phyloP scores from a whole-genome alignment of 345 rosid genomes.

The Syzygium jambos region DNA sequence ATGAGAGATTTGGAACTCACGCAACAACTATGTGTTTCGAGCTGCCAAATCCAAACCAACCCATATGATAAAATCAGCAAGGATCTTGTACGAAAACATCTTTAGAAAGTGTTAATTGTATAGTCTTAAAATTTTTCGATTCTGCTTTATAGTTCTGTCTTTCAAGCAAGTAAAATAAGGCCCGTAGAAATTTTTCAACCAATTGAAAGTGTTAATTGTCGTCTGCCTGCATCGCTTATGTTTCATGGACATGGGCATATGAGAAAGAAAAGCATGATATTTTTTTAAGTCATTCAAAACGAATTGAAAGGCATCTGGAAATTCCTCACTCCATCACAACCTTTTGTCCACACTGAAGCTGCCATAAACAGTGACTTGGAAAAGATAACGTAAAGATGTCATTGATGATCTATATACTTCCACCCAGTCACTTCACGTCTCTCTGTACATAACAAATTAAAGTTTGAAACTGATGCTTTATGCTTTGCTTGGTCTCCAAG shows the following conservation, averaged over 20 bases:
- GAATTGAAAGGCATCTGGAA: not conserved
- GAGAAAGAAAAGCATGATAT: not conserved
- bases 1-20: not conserved
- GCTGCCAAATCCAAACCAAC: not conserved
- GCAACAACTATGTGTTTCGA: not conserved
- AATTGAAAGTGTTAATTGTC: not conserved
- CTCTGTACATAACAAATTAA: not conserved
- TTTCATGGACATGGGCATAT: not conserved
- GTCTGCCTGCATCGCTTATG: not conserved
- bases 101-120: not conserved
- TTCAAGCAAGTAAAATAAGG: not conserved
- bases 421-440: not conserved
- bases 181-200: too few species aligned
- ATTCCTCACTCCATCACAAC: not conserved
- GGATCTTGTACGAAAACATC: not conserved
- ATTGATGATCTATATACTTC: not conserved
- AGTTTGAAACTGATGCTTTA: not conserved
- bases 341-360: not conserved
- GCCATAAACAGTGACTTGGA: not conserved
- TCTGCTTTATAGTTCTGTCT: not conserved
- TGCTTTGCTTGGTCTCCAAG: not conserved
- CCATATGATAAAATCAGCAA: too few species aligned
- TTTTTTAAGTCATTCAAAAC: not conserved
- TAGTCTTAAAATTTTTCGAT: not conserved
- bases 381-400: not conserved